These are phyloP conservation scores for Edaphochlamys debaryana DNA, from an alignment of 139 green algal species.

Conservation along the genomic window DNA sequence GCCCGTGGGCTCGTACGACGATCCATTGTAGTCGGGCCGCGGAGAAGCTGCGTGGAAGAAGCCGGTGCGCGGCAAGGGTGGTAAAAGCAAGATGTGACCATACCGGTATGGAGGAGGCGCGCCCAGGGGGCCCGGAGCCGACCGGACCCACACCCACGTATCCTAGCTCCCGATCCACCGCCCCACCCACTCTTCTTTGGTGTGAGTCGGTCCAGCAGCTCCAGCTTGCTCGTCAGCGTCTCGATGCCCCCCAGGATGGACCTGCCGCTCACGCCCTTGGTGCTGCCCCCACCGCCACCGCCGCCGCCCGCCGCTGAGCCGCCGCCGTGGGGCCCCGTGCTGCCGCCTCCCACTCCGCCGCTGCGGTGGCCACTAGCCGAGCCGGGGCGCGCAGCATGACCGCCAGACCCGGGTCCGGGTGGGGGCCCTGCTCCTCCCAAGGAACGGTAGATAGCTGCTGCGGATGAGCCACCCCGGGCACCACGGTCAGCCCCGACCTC, in stretches of 20 bases:
- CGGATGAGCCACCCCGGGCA: neutral
- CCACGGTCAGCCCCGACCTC: too few relatives aligned
- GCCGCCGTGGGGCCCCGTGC: neutral
- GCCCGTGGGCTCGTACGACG: too few relatives aligned
- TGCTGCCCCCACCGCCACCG: neutral
- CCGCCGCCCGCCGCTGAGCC: neutral
- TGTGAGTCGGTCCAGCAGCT: slow-evolving; percentile 5
- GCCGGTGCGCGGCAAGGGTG: too few relatives aligned
- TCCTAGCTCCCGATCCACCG: too few relatives aligned
- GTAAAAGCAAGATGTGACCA: too few relatives aligned
- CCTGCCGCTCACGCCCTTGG: neutral
- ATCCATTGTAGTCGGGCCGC: too few relatives aligned
- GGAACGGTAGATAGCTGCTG: neutral
- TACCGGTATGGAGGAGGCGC: too few relatives aligned
- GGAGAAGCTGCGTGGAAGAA: too few relatives aligned
- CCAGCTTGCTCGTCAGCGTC: slow-evolving; percentile 13
- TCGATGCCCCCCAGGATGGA: slow-evolving; percentile 19
- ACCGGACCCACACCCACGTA: too few relatives aligned
- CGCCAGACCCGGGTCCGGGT: neutral
- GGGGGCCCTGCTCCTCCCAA: neutral
- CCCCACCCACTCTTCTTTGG: slow-evolving; percentile 10
- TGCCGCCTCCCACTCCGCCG: neutral
- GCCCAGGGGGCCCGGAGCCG: too few relatives aligned
- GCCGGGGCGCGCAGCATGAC: too few relatives aligned
- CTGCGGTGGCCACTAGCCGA: too few relatives aligned